These are phyloP conservation scores for Phlebopus sp. DNA, from an alignment of 1,284 basidiomycete species.

Conservation along the genomic window DNA sequence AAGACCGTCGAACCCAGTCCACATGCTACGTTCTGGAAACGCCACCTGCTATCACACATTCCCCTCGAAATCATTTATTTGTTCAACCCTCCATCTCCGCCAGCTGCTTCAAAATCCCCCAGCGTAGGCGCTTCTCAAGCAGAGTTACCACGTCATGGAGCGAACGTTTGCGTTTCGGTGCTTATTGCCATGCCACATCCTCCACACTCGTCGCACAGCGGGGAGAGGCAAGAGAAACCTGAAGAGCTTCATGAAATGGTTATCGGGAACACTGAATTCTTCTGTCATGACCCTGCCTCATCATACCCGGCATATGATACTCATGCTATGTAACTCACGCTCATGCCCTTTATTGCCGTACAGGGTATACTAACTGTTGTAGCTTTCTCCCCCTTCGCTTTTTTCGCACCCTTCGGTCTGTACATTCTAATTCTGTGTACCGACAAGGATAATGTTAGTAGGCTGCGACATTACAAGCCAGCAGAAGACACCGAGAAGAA, in stretches of 20 bases:
- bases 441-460: no score
- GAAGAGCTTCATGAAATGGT: constrained; percentile 18
- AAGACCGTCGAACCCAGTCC: constrained; percentile 4
- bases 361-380: constrained; percentile 11
- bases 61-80: constrained; percentile 30
- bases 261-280: constrained; percentile 23
- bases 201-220: constrained; percentile 1
- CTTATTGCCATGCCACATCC: constrained; percentile 28
- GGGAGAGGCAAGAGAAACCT: neutral
- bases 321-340: constrained; percentile 11
- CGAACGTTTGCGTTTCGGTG: constrained; percentile 26
- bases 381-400: neutral
- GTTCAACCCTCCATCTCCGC: constrained; percentile 20
- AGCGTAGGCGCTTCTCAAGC: constrained; percentile 1
- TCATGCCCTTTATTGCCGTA: constrained; percentile 7
- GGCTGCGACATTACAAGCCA: no score
- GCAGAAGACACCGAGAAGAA: no score
- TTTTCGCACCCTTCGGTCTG: neutral
- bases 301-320: constrained; percentile 11
- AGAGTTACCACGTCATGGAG: constrained; percentile 13
- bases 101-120: neutral
- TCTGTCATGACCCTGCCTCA: constrained; percentile 14
- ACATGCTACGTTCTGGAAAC: constrained; percentile 21
- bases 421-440: neutral
- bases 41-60: constrained; percentile 10